Evolutionary conservation across 148 eudicot species (phyloP), one percentile per base, ranked within the genome.

Genomic region (Gaultheria prostrata): DNA sequence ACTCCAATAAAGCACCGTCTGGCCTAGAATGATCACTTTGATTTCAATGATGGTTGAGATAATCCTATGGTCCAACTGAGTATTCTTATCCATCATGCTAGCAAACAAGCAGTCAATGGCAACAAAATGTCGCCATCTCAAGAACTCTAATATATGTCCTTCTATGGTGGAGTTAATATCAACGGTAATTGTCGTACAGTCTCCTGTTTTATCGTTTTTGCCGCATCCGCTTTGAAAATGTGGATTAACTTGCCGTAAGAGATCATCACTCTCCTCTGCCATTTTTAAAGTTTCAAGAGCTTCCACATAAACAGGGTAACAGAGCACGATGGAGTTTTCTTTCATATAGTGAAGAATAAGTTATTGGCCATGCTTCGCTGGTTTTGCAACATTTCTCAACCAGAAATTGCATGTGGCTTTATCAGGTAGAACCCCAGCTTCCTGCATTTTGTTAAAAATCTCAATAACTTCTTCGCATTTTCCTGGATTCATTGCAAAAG

Each of bases 401-500:
- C 88, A 95, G 79, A 83, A 93, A 84, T 95, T 95, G 88, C 98
- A 95, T 45, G 94, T 85, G 48, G 98, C 94, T 87, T 95, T 95
- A 85, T 95, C 98, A 82, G 98, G 98, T 57, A 80, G 92, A 56
- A 88, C 92, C 46, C 92, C 93, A 70, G 94, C 90, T 26, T 92
- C 97, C n/a, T n/a, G n/a, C n/a, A n/a, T n/a, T n/a, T n/a, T n/a
- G n/a, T n/a, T n/a, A n/a, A n/a, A n/a, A n/a, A 95, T 89, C 84
- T 91, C 94, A 67, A 95, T 72, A 81, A 90, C 93, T 85, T 90
- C 89, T 77, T 82, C 75, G 85, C 79, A 89, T 85, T 92, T 95
- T 3, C 98, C 97, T 95, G n/a, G 92, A 86, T 18, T 20, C 86
- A 67, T 50, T 6, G 46, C 24, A 56, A 69, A 78, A n/a, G 28